These are phyloP conservation scores for Theileria annulata DNA, from an alignment of 169 alveolate species.

Conservation along the genomic window DNA sequence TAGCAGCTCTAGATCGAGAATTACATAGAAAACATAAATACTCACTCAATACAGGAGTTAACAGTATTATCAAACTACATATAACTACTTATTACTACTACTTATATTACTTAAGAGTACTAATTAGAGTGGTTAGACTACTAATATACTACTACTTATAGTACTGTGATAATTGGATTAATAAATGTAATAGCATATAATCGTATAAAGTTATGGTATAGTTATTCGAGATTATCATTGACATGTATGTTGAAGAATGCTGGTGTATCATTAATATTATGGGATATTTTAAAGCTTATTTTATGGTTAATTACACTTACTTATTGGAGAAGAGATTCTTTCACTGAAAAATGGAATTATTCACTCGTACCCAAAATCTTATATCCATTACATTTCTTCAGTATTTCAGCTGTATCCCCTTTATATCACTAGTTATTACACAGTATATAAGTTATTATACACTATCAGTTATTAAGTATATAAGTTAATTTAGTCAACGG, in stretches of 20 bases:
- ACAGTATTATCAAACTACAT: background rate
- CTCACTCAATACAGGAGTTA: background rate
- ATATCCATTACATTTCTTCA: conserved; percentile 47
- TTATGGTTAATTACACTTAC: conserved; percentile 57
- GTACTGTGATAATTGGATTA: background rate
- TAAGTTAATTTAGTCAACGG: conserved; percentile 34
- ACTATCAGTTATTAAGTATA: too few species aligned
- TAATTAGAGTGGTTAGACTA: background rate
- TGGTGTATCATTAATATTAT: conserved; percentile 46
- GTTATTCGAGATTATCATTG: conserved; percentile 50
- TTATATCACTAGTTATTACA: too few species aligned
- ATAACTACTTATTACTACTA: too few species aligned
- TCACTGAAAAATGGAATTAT: conserved; percentile 36
- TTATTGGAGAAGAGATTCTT: conserved; percentile 44
- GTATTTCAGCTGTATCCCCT: conserved; percentile 43
- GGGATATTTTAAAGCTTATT: conserved; percentile 53
- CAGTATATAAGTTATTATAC: too few species aligned
- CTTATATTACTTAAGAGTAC: too few species aligned
- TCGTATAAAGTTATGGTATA: conserved; percentile 29
- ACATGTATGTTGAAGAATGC: conserved; percentile 63
- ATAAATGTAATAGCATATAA: conserved; percentile 11
- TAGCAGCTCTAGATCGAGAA: background rate
- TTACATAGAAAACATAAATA: conserved; percentile 3
- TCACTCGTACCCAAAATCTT: conserved; percentile 30
- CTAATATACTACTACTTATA: background rate